Percentiles rank a stretch among this genome's conserved stretches.
phyloP scores from a whole-genome alignment of 306 rosid species.

The Acmispon strigosus region DNA sequence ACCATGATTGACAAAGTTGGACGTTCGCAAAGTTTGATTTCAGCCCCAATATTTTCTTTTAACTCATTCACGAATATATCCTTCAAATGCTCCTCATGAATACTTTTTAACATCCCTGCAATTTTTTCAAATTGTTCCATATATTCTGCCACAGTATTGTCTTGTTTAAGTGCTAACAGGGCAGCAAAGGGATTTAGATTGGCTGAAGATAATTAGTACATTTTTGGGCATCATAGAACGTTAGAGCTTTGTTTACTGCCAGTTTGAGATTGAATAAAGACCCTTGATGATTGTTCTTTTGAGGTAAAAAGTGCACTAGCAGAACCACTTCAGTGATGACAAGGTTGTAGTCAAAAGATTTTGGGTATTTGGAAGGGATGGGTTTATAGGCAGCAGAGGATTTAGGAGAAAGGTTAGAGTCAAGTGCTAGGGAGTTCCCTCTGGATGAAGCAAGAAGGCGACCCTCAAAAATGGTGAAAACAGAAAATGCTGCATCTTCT shows the following conservation, averaged over 20 bases:
- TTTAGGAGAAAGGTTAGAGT: no score
- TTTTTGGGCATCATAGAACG: no score
- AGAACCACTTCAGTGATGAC: constrained; percentile 33
- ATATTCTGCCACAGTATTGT: neutral
- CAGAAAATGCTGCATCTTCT: no score
- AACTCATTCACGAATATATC: neutral
- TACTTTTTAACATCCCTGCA: neutral
- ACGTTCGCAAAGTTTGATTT: neutral
- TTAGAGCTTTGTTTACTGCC: constrained; percentile 54
- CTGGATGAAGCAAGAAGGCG: no score
- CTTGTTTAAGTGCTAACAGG: neutral
- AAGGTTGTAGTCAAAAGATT: no score
- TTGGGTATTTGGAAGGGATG: no score
- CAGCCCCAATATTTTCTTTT: neutral
- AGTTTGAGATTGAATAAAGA: constrained; percentile 39
- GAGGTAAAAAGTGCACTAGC: constrained; percentile 34
- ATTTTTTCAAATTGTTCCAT: neutral
- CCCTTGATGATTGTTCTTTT: constrained; percentile 23
- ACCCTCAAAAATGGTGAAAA: no score
- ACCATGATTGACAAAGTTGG: neutral
- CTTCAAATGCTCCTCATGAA: neutral
- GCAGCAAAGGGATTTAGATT: neutral
- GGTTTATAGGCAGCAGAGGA: no score
- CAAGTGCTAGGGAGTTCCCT: no score
- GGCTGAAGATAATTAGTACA: no score